Evolutionary conservation across 129 eudicot genomes (phyloP).

Genomic region (Flaveria sonorensis): DNA sequence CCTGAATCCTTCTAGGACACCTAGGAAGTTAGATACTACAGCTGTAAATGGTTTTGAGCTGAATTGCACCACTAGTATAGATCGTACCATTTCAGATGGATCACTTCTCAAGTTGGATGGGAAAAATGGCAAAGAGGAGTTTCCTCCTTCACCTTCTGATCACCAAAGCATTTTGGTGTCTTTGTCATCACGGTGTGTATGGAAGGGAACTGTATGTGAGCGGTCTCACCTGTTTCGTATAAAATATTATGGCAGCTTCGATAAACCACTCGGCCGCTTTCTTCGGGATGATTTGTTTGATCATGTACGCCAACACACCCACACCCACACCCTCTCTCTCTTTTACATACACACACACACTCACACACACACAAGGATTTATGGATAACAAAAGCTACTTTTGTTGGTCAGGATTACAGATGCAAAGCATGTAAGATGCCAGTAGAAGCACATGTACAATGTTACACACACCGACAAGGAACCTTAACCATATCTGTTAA

Average conservation of each 20-base stretch:
- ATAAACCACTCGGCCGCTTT: slow-evolving; percentile 95
- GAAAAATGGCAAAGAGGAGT: slow-evolving; percentile 62
- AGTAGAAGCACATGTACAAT: slow-evolving; percentile 95
- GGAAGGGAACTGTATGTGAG: slow-evolving; percentile 99
- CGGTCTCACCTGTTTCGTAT: slow-evolving; percentile 92
- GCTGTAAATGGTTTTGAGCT: slow-evolving; percentile 36
- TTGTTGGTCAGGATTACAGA: slow-evolving; percentile 65
- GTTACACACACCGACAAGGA: slow-evolving; percentile 97
- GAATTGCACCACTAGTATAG: slow-evolving; percentile 7
- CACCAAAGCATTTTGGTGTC: slow-evolving; percentile 95
- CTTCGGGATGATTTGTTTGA: slow-evolving; percentile 89
- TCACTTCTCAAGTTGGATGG: slow-evolving; percentile 42
- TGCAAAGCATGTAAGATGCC: slow-evolving; percentile 93
- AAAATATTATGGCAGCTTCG: slow-evolving; percentile 86
- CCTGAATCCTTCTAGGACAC: slow-evolving; percentile 30
- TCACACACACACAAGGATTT: not conserved
- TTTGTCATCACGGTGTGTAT: slow-evolving; percentile 89
- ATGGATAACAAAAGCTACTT: slow-evolving; percentile 11
- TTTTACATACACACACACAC: not conserved
- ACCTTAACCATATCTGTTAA: slow-evolving; percentile 94
- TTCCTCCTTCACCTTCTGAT: slow-evolving; percentile 92
- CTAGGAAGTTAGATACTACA: slow-evolving; percentile 11
- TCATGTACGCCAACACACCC: slow-evolving; percentile 48
- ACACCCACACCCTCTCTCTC: slow-evolving; percentile 17
- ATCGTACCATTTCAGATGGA: slow-evolving; percentile 28